Conservation (phyloP, 225 moss, liverwort and hornwort genomes). For the Antitrichia curtipendula region DNA sequence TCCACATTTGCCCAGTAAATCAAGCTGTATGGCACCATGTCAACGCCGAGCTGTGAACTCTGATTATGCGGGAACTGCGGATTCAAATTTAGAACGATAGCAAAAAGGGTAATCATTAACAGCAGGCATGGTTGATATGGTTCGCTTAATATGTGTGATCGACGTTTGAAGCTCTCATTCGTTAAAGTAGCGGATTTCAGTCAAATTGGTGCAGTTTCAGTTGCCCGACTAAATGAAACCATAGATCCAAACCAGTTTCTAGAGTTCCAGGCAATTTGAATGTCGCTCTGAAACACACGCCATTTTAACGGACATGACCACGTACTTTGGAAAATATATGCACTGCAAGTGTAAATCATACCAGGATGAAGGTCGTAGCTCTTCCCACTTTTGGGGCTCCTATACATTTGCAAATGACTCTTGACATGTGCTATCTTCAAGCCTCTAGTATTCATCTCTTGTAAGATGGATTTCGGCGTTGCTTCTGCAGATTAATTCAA, state of each 20-base stretch:
- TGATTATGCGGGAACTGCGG: neutral
- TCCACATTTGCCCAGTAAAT: neutral
- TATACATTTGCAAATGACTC: conserved; percentile 64
- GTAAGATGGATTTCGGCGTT: conserved; percentile 54
- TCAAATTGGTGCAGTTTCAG: neutral
- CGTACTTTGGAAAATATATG: neutral
- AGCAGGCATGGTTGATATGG: too few relatives aligned
- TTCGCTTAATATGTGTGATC: neutral
- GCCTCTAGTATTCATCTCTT: conserved; percentile 43
- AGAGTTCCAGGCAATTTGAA: neutral
- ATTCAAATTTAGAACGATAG: neutral
- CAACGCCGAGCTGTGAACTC: neutral
- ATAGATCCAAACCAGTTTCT: neutral
- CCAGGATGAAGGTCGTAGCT: conserved; percentile 10
- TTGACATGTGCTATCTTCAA: conserved; percentile 67
- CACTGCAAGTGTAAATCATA: neutral
- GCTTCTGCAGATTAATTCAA: conserved; percentile 28
- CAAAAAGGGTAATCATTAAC: neutral
- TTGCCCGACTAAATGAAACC: neutral
- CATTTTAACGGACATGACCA: neutral
- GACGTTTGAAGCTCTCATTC: neutral
- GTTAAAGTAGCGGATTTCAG: neutral
- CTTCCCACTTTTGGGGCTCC: conserved; percentile 34
- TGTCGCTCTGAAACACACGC: neutral
- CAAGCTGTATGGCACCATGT: neutral